A percentile compares a stretch with the other conserved stretches of the same genome.
Evolutionary conservation across 345 rosid species (phyloP).

Genomic region (Boechera divaricarpa): DNA sequence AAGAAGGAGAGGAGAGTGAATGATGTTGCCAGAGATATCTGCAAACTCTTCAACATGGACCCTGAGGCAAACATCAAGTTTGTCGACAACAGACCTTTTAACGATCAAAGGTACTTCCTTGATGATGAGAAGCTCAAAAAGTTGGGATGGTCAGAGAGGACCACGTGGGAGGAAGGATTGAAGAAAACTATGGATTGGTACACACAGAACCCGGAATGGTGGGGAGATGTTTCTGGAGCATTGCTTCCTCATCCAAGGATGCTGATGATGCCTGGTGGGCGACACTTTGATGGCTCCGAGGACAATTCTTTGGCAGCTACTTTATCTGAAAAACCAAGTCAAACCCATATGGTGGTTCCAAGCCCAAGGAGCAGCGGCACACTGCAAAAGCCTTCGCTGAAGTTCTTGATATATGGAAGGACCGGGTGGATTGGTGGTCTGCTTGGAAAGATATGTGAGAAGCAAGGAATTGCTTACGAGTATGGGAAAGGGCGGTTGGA

Average conservation of each 20-base stretch:
- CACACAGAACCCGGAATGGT: conserved; percentile 85
- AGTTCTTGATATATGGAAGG: conserved; percentile 76
- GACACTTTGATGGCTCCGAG: conserved; percentile 75
- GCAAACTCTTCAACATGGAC: conserved; percentile 72
- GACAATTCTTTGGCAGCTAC: conserved; percentile 51
- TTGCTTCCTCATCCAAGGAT: conserved; percentile 93
- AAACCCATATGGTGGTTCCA: conserved; percentile 71
- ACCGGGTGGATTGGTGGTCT: conserved; percentile 88
- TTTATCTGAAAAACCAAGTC: conserved; percentile 48
- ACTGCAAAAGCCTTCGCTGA: conserved; percentile 53
- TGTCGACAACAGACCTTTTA: conserved; percentile 87
- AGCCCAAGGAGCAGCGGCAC: conserved; percentile 48
- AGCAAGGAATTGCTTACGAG: conserved; percentile 68
- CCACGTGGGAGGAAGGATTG: conserved; percentile 86
- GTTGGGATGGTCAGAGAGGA: conserved; percentile 85
- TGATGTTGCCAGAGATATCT: conserved; percentile 80
- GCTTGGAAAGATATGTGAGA: conserved; percentile 70
- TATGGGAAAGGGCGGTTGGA: conserved; percentile 79
- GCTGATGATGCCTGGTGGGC: conserved; percentile 96
- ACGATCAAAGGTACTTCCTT: conserved; percentile 89
- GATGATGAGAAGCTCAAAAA: conserved; percentile 79
- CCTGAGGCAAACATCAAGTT: conserved; percentile 71
- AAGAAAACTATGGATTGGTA: conserved; percentile 89
- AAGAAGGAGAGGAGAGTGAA: conserved; percentile 91
- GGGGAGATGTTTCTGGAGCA: conserved; percentile 96